Evolutionary conservation across 1,284 basidiomycete genomes (phyloP).

Genomic region (Leucoagaricus sp.): DNA sequence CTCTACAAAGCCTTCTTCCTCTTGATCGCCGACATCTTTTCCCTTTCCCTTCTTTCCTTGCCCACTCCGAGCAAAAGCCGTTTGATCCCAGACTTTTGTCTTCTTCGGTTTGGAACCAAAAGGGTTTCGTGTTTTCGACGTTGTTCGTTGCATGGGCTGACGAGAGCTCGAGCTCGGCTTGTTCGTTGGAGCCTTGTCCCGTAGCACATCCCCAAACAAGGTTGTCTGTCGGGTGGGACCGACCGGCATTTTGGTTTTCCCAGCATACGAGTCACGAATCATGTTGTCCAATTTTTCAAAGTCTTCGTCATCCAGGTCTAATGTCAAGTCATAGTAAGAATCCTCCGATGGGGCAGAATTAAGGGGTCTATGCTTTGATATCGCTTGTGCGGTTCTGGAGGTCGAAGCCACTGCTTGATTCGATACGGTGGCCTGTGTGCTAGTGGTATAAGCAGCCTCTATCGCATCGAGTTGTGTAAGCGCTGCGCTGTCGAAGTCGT

Average conservation of each 20-base stretch:
- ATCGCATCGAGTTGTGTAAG: slow-evolving; percentile 67
- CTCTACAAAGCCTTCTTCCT: slow-evolving; percentile 57
- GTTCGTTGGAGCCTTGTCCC: slow-evolving; percentile 31
- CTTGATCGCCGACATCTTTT: slow-evolving; percentile 50
- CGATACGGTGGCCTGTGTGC: not conserved
- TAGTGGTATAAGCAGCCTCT: slow-evolving; percentile 48
- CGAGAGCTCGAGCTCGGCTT: slow-evolving; percentile 35
- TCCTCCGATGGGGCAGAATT: slow-evolving; percentile 28
- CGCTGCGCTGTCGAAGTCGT: slow-evolving; percentile 50
- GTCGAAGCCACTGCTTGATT: slow-evolving; percentile 18
- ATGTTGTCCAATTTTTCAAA: slow-evolving; percentile 53
- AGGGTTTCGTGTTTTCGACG: slow-evolving; percentile 42
- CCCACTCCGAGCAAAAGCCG: slow-evolving; percentile 79
- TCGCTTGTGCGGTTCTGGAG: not conserved
- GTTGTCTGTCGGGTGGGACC: slow-evolving; percentile 65
- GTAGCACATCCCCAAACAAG: slow-evolving; percentile 58
- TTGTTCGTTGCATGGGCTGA: slow-evolving; percentile 38
- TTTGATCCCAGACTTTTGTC: slow-evolving; percentile 86
- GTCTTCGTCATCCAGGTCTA: slow-evolving; percentile 57
- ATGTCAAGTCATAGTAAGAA: slow-evolving; percentile 54
- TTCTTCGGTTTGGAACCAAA: slow-evolving; percentile 59
- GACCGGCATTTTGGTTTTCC: slow-evolving; percentile 33
- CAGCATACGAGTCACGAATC: slow-evolving; percentile 46
- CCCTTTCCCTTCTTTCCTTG: slow-evolving; percentile 48
- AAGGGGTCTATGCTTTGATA: slow-evolving; percentile 19